Conservation (phyloP, 805 yeast genomes). For the Metschnikowia baotianmanensis region DNA sequence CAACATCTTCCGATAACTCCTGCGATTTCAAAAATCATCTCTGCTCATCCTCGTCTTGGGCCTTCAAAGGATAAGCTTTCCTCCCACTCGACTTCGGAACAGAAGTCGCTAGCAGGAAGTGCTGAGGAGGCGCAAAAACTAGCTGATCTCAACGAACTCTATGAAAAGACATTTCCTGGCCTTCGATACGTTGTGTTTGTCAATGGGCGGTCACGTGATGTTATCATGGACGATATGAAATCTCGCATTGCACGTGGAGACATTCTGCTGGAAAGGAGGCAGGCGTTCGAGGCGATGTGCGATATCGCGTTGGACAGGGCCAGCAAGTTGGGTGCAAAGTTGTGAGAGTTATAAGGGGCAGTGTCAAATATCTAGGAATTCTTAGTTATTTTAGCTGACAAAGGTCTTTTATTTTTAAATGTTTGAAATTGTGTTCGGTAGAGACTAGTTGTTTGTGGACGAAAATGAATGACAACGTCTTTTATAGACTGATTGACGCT, state of each 20-base stretch:
- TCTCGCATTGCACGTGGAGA: constrained; percentile 51
- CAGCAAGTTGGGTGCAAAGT: constrained; percentile 44
- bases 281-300: constrained; percentile 86
- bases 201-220: constrained; percentile 70
- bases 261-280: constrained; percentile 51
- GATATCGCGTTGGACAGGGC: constrained; percentile 84
- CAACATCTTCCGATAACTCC: constrained; percentile 20
- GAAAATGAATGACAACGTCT: too few relatives aligned
- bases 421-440: too few relatives aligned
- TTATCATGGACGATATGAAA: constrained; percentile 51
- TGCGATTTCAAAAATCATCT: constrained; percentile 55
- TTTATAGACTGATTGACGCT: too few relatives aligned
- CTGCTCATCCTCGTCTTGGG: constrained; percentile 90
- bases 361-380: neutral
- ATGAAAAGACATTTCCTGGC: constrained; percentile 64
- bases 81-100: constrained; percentile 68
- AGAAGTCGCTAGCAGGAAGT: constrained; percentile 53
- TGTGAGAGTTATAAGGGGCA: constrained; percentile 14
- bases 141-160: constrained; percentile 51
- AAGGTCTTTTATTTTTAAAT: too few relatives aligned
- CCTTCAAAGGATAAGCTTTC: constrained; percentile 54
- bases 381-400: neutral
- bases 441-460: too few relatives aligned
- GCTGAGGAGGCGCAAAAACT: constrained; percentile 52
- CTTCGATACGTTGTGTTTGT: constrained; percentile 86